Evolutionary conservation across 441 rosid genomes (phyloP).

Genomic region (Pelargonium myrrhifolium): DNA sequence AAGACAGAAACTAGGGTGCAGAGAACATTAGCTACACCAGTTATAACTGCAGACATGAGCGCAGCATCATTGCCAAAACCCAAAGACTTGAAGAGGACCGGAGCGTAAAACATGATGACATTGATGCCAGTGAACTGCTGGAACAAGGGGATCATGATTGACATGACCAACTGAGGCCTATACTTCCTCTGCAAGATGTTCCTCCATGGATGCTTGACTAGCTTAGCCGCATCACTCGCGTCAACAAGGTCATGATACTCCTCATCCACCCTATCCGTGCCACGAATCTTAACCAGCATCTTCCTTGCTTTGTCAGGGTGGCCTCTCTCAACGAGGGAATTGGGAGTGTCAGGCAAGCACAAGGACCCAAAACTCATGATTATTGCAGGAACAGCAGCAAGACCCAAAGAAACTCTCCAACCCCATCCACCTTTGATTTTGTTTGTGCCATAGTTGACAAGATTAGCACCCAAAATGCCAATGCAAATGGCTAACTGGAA

Average conservation of each 20-base stretch:
- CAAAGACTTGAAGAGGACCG: conserved; percentile 65
- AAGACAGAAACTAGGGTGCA: conserved; percentile 71
- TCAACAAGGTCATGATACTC: conserved; percentile 56
- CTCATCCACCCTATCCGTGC: conserved; percentile 47
- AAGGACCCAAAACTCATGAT: conserved; percentile 61
- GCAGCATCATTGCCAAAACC: conserved; percentile 62
- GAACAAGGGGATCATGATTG: conserved; percentile 64
- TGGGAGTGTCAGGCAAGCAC: conserved; percentile 76
- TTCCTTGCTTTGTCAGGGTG: conserved; percentile 35
- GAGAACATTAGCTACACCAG: conserved; percentile 52
- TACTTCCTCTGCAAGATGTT: conserved; percentile 58
- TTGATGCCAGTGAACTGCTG: conserved; percentile 37
- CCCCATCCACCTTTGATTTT: conserved; percentile 74
- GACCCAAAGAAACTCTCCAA: conserved; percentile 79
- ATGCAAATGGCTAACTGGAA: conserved; percentile 70
- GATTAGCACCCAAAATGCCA: conserved; percentile 63
- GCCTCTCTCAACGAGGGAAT: conserved; percentile 80
- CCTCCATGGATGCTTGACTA: conserved; percentile 61
- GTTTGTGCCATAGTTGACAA: conserved; percentile 57
- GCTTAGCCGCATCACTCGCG: conserved; percentile 60
- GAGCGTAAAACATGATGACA: conserved; percentile 18
- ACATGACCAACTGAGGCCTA: conserved; percentile 70
- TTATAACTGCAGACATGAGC: conserved; percentile 77
- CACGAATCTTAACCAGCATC: conserved; percentile 49
- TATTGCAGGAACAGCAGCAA: conserved; percentile 81